Percentiles rank a stretch among this genome's conserved stretches.
Conservation (phyloP, 441 rosid species). For the Bruguiera hainesii region DNA sequence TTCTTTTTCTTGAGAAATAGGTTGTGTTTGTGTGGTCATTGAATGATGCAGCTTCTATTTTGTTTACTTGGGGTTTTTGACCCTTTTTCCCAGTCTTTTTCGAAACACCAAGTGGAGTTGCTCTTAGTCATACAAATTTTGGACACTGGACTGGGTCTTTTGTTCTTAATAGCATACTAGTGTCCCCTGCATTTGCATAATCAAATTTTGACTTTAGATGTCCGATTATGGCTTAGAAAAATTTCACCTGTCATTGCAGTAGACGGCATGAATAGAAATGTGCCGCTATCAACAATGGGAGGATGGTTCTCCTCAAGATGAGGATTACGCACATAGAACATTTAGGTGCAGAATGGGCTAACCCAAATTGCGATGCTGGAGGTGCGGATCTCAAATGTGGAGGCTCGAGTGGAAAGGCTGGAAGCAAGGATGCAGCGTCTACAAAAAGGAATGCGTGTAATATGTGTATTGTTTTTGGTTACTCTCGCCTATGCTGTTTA, state of each 20-base stretch:
- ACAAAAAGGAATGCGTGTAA: conserved; percentile 20
- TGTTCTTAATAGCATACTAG: too few relatives aligned
- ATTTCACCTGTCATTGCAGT: conserved; percentile 14
- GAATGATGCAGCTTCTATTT: too few relatives aligned
- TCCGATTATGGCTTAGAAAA: neutral
- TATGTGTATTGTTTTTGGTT: conserved; percentile 14
- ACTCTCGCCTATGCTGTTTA: conserved; percentile 24
- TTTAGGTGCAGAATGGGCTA: conserved; percentile 15
- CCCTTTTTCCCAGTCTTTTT: too few relatives aligned
- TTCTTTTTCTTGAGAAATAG: too few relatives aligned
- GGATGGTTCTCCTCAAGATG: conserved; percentile 22
- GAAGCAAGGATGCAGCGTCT: conserved; percentile 25
- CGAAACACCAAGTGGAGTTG: too few relatives aligned
- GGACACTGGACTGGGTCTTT: too few relatives aligned
- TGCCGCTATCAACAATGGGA: conserved; percentile 30
- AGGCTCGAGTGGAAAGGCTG: conserved; percentile 20
- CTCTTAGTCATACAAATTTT: too few relatives aligned
- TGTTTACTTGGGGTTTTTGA: too few relatives aligned
- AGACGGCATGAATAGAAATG: conserved; percentile 24
- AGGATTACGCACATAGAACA: conserved; percentile 15
- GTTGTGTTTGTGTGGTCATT: too few relatives aligned
- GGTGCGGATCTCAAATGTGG: conserved; percentile 27
- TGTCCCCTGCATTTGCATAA: too few relatives aligned
- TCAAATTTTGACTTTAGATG: neutral
- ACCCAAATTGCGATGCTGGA: conserved; percentile 25